phyloP scores from a whole-genome alignment of 805 yeast species.

The Kodamaea kakaduensis region DNA sequence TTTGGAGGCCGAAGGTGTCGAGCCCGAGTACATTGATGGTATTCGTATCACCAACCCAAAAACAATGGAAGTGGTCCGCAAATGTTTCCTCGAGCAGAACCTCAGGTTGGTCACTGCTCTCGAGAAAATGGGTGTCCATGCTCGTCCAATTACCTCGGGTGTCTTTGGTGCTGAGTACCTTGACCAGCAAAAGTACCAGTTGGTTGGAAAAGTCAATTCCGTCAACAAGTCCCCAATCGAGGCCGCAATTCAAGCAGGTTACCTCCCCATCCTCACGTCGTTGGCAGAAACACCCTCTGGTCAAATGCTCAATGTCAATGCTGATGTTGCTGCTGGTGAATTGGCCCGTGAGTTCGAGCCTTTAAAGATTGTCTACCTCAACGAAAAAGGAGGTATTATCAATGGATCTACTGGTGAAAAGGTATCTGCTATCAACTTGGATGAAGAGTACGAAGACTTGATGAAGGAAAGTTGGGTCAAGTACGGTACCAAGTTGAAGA shows the following conservation, averaged over 20 bases:
- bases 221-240: conserved; percentile 86
- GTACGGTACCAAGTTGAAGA: conserved; percentile 96
- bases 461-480: conserved; percentile 97
- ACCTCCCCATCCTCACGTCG: conserved; percentile 92
- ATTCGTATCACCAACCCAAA: conserved; percentile 91
- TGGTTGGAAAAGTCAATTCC: conserved; percentile 84
- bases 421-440: conserved; percentile 84
- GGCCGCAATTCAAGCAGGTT: conserved; percentile 93
- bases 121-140: conserved; percentile 94
- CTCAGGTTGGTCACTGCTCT: conserved; percentile 91
- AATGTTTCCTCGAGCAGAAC: conserved; percentile 93
- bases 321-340: conserved; percentile 99
- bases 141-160: conserved; percentile 98
- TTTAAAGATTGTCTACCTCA: conserved; percentile 89
- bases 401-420: conserved; percentile 91
- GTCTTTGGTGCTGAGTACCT: conserved; percentile 91
- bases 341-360: conserved; percentile 96
- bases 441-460: conserved; percentile 90
- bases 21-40: conserved; percentile 94
- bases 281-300: conserved; percentile 96
- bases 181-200: conserved; percentile 83
- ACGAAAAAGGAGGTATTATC: conserved; percentile 96
- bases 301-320: conserved; percentile 94
- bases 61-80: conserved; percentile 94
- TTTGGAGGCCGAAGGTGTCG: conserved; percentile 89